A percentile compares a stretch with the other conserved stretches of the same genome.
Evolutionary conservation across 1,139 yeast species (phyloP).

Genomic region (Lodderomyces beijingensis): DNA sequence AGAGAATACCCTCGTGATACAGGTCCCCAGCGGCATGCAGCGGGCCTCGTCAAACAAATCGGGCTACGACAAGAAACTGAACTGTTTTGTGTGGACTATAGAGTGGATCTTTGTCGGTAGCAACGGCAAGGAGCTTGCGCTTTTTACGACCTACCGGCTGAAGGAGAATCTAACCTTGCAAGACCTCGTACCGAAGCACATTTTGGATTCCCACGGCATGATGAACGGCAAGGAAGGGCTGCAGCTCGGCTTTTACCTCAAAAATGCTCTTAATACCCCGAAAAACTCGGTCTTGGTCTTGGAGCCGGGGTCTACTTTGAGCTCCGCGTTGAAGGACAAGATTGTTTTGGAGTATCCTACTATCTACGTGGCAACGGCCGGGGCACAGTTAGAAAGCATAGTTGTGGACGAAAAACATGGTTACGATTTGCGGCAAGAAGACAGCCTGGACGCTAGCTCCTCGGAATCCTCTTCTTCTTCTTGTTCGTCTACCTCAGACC

Average conservation of each 20-base stretch:
- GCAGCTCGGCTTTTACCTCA: slow-evolving; percentile 28
- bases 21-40: slow-evolving; percentile 74
- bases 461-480: too few species aligned
- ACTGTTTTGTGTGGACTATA: slow-evolving; percentile 71
- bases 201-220: slow-evolving; percentile 18
- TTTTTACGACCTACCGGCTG: slow-evolving; percentile 43
- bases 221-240: slow-evolving; percentile 11
- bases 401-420: slow-evolving; percentile 17
- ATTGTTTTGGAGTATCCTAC: slow-evolving; percentile 80
- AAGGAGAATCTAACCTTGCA: slow-evolving; percentile 33
- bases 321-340: slow-evolving; percentile 47
- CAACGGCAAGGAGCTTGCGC: slow-evolving; percentile 18
- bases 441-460: too few species aligned
- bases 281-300: slow-evolving; percentile 22
- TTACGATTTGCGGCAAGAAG: slow-evolving; percentile 11
- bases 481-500: too few species aligned
- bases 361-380: slow-evolving; percentile 38
- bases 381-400: slow-evolving; percentile 13
- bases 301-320: slow-evolving; percentile 22
- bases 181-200: slow-evolving; percentile 39
- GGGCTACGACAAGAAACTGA: slow-evolving; percentile 64
- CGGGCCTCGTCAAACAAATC: slow-evolving; percentile 64
- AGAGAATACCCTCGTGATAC: slow-evolving; percentile 36
- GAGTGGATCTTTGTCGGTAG: slow-evolving; percentile 58
- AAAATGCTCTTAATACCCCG: slow-evolving; percentile 24